phyloP scores from a whole-genome alignment of 352 stramenopile genomes.

The Globisporangium abappressorium region DNA sequence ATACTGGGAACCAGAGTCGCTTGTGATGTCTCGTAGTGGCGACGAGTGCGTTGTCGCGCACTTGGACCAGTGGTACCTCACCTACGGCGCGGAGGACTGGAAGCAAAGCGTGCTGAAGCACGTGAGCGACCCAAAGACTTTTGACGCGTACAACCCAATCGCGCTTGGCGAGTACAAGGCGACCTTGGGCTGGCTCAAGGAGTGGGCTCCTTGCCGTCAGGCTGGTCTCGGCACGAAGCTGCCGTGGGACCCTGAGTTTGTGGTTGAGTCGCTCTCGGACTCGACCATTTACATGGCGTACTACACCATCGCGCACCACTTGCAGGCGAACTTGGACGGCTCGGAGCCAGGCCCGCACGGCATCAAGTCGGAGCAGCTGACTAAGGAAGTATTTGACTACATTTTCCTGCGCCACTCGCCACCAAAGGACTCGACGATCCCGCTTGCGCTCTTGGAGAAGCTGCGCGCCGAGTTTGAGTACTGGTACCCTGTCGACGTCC shows the following conservation, averaged over 20 bases:
- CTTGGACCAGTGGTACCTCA: constrained; percentile 99
- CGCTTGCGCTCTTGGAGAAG: constrained; percentile 88
- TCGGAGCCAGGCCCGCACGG: constrained; percentile 84
- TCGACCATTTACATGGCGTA: constrained; percentile 99
- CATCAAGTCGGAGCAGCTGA: constrained; percentile 87
- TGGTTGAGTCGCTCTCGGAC: constrained; percentile 99
- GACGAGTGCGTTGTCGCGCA: constrained; percentile 99
- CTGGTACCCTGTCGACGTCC: constrained; percentile 99
- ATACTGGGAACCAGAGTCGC: constrained; percentile 99
- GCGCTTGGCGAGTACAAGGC: constrained; percentile 95
- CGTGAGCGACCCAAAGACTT: constrained; percentile 90
- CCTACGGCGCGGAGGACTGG: constrained; percentile 99
- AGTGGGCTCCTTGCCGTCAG: constrained; percentile 98
- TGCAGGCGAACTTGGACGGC: constrained; percentile 96
- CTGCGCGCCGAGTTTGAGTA: constrained; percentile 98
- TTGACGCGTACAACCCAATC: constrained; percentile 94
- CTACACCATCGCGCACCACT: constrained; percentile 98
- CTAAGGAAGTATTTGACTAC: constrained; percentile 98
- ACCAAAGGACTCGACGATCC: constrained; percentile 86
- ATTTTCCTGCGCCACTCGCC: constrained; percentile 94
- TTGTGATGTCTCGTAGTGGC: constrained; percentile 95
- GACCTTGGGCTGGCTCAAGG: constrained; percentile 98
- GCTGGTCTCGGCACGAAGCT: constrained; percentile 96
- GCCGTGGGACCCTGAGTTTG: constrained; percentile 98
- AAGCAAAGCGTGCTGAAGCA: constrained; percentile 94